Base-by-base conservation (phyloP, 2,329 filamentous ascomycete genomes). In the Penicillium hordei region DNA sequence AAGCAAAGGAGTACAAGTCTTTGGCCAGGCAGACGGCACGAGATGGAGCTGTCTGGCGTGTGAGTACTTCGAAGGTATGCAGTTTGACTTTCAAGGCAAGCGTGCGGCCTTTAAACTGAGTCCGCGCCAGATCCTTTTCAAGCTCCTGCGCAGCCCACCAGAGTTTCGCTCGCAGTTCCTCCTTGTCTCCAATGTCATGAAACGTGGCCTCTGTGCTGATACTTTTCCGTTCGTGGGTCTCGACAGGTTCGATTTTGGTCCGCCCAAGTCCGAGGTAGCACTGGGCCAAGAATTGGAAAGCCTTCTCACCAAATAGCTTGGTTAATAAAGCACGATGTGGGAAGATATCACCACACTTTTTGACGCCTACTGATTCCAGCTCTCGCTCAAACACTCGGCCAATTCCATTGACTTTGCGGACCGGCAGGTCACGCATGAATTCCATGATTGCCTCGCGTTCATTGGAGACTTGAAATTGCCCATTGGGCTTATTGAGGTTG, bases 181-280 rank as follows among this genome's bases (percentile, higher is more conserved):
- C 74, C 15, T 87, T 84, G 52, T 88, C 86, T 2, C 84, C 85
- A 68, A 96, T 86, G 48, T 97, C 93, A 39, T 83, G 80, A 67
- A 99, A 99, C 0, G 93, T 97, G 60, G 89, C 89, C 74, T 99
- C 94, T 0, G 93, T 97, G 19, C 94, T 93, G 1, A 97, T 89
- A 63, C 91, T 95, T 73, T 97, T 97, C 17, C 94, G 85, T 71
- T 96, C 91, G 64, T 92, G 91, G 56, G 93, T 91, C 67, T 95
- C 92, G 0, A 90, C 89, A 0, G 93, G 93, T 58, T 93, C 89
- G 4, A 97, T 84, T 42, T 84, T 85, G 0, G 93, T 97, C 33
- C 93, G 83, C 0, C 94, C 94, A 0, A 97, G 81, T 0, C 94
- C 94, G 0, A 97, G 82, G 65, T 95, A 89, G 67, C 89, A 92